Evolutionary conservation across 176 grass and related monocot genomes (phyloP).

Genomic region (Alopecurus myosuroides): DNA sequence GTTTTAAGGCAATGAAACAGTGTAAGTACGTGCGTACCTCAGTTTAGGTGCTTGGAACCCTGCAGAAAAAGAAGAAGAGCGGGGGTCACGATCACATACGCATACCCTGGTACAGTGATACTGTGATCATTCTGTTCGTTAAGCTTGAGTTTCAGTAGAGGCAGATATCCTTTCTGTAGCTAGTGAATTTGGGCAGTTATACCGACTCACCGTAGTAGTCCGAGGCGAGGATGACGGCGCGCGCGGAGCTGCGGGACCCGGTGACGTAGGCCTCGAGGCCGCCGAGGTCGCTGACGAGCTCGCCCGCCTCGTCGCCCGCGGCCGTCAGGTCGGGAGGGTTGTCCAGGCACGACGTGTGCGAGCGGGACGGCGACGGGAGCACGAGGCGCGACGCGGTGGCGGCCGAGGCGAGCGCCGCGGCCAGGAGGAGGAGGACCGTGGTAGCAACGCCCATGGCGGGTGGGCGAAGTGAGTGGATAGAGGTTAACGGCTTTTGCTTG

Average conservation of each 20-base stretch:
- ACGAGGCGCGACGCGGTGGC: background rate
- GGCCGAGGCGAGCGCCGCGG: background rate
- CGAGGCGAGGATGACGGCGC: constrained; percentile 54
- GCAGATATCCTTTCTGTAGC: no score
- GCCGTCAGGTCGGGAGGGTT: constrained; percentile 45
- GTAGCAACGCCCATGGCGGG: background rate
- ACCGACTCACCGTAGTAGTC: constrained; percentile 42
- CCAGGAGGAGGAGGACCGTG: background rate
- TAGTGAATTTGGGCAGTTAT: no score
- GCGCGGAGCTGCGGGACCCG: background rate
- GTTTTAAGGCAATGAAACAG: background rate
- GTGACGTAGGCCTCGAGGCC: constrained; percentile 41
- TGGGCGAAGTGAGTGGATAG: background rate
- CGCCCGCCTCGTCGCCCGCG: constrained; percentile 29
- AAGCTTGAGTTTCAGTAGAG: background rate
- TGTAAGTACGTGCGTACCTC: background rate
- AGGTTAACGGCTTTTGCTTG: background rate
- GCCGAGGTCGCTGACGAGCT: constrained; percentile 33
- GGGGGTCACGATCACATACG: background rate
- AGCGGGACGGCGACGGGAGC: background rate
- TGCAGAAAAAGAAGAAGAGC: background rate
- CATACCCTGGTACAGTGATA: background rate
- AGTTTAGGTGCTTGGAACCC: constrained; percentile 8
- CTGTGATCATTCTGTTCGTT: background rate
- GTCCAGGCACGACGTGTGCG: constrained; percentile 38